Conservation (phyloP, 2,329 filamentous ascomycete genomes). For the Microdochium trichocladiopsis region DNA sequence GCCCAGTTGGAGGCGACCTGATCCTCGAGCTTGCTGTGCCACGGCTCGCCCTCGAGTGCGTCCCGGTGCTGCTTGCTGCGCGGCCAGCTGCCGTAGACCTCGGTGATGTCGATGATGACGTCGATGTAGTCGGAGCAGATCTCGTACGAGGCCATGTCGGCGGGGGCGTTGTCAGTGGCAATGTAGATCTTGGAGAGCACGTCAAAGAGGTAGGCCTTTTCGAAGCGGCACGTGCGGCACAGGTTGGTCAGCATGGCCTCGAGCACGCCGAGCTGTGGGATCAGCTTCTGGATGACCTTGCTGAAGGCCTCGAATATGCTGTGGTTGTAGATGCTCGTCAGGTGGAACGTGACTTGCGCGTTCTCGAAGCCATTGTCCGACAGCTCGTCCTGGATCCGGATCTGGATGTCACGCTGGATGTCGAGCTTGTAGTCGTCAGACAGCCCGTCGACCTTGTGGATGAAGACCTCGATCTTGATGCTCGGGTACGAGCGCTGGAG, state of each 20-base stretch:
- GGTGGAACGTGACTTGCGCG: slow-evolving; percentile 87
- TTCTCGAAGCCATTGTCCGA: slow-evolving; percentile 91
- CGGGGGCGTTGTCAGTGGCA: slow-evolving; percentile 86
- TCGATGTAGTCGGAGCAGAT: slow-evolving; percentile 99
- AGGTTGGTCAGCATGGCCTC: slow-evolving; percentile 92
- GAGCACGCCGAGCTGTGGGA: slow-evolving; percentile 85
- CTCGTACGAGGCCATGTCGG: slow-evolving; percentile 94
- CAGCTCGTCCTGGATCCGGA: slow-evolving; percentile 92
- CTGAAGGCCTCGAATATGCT: slow-evolving; percentile 97
- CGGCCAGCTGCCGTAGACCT: slow-evolving; percentile 79
- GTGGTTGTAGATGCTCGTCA: slow-evolving; percentile 97
- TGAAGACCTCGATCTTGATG: slow-evolving; percentile 97
- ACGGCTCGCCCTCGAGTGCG: slow-evolving; percentile 51
- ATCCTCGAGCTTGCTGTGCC: slow-evolving; percentile 55
- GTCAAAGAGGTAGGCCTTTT: slow-evolving; percentile 97
- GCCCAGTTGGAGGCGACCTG: slow-evolving; percentile 60
- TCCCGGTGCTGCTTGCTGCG: slow-evolving; percentile 48
- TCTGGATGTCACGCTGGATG: slow-evolving; percentile 92
- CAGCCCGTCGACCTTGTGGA: slow-evolving; percentile 97
- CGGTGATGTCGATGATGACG: slow-evolving; percentile 93
- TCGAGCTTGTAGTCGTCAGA: slow-evolving; percentile 95
- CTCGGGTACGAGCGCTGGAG: slow-evolving; percentile 84
- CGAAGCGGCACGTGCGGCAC: slow-evolving; percentile 87
- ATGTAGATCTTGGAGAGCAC: slow-evolving; percentile 98
- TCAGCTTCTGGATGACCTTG: slow-evolving; percentile 96